Base-by-base conservation (phyloP, 371 early-diverging fungal genomes). In the Mucor lusitanicus region DNA sequence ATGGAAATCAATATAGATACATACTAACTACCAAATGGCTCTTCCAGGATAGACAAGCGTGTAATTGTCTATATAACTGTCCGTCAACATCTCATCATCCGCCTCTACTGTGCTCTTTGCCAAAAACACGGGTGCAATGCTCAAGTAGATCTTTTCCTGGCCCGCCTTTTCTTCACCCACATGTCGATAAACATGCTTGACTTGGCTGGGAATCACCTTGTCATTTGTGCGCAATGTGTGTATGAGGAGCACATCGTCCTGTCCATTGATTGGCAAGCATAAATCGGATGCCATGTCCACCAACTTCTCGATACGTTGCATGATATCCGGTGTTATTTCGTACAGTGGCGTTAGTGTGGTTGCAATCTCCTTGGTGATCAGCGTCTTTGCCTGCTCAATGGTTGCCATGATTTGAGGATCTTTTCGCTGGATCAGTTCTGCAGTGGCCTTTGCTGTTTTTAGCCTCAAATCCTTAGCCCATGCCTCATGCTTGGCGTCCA, bases 231-330 rank as follows among this genome's bases (percentile, higher is more conserved):
- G 23, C 9, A 64, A 21, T 44, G 55, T 8, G n/a, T 54, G 33
- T 4, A 67, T 61, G 19, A 46, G 23, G 11, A 71, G 35, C 5
- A 39, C 15, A 56, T 67, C 68, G 19, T 68, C 72, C 40, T 72
- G 72, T 6, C 72, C 68, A 27, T 61, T 54, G 12, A 72, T 64
- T 17, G 72, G 72, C n/a, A 72, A 42, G 61, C 64, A 59, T 8
- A 72, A 23, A 30, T 72, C 64, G n/a, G 61, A 12, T n/a, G 72
- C 72, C 68, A 72, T 68, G 9, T 72, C 72, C 0, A 72, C 62
- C 8, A 72, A 9, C 11, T 68, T 72, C 46, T 61, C 57, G 8
- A 72, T 32, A 8, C 72, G 54, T 0, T 44, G 5, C 25, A 17
- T 0, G 11, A 72, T 64, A 5, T 56, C 65, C 1, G 61, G 33